Evolutionary conservation across 345 rosid genomes (phyloP).

Genomic region (Acer yangbiense): DNA sequence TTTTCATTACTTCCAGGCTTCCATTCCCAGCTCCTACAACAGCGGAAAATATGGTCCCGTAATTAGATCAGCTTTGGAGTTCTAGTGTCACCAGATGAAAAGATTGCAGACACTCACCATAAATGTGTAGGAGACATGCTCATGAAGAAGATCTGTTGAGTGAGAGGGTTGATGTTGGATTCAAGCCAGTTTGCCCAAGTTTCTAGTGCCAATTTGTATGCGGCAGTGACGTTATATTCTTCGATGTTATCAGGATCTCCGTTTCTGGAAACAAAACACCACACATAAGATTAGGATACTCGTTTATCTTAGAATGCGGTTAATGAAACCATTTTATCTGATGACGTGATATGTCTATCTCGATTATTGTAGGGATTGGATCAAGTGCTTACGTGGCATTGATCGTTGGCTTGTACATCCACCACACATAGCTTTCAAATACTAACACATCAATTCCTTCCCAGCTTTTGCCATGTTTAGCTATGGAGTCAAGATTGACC

Average conservation of each 20-base stretch:
- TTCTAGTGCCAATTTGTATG: constrained; percentile 73
- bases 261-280: constrained; percentile 39
- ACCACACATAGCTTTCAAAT: constrained; percentile 94
- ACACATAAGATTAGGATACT: not conserved
- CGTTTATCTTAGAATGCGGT: no score
- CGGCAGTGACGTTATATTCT: constrained; percentile 72
- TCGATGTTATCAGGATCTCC: constrained; percentile 45
- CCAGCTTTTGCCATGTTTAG: constrained; percentile 83
- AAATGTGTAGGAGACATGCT: constrained; percentile 93
- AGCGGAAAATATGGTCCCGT: not conserved
- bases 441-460: constrained; percentile 68
- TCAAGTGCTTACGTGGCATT: constrained; percentile 74
- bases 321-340: not conserved
- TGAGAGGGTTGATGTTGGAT: constrained; percentile 55
- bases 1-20: constrained; percentile 68
- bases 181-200: constrained; percentile 90
- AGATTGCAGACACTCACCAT: constrained; percentile 52
- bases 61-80: no score
- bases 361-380: not conserved
- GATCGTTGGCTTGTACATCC: constrained; percentile 87
- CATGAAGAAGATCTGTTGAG: constrained; percentile 84
- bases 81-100: not conserved
- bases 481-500: constrained; percentile 78
- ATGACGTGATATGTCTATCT: no score
- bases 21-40: constrained; percentile 96